Evolutionary conservation across 2,329 filamentous ascomycete genomes (phyloP).

Genomic region (Aspergillus clavatus): DNA sequence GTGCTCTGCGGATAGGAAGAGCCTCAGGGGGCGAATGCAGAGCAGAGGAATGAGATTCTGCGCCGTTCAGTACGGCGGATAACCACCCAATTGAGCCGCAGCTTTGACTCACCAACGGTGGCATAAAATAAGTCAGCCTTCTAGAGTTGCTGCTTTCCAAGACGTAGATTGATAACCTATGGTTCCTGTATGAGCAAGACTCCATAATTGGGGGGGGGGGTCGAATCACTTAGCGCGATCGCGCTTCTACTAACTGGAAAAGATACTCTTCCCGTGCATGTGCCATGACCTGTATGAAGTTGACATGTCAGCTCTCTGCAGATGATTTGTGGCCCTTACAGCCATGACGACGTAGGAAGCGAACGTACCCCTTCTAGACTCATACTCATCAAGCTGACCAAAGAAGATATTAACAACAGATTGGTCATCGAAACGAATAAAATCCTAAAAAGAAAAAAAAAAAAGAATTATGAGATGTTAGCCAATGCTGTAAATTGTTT

Average conservation of each 20-base stretch:
- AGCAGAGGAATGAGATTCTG: slow-evolving; percentile 58
- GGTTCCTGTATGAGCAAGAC: slow-evolving; percentile 9
- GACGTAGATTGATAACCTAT: slow-evolving; percentile 41
- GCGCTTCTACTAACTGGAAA: slow-evolving; percentile 46
- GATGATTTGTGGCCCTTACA: not conserved
- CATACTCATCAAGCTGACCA: slow-evolving; percentile 56
- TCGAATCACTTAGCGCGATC: not conserved
- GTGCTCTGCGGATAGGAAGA: slow-evolving; percentile 51
- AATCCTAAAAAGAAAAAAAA: slow-evolving; percentile 47
- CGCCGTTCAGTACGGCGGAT: not conserved
- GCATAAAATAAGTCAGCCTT: slow-evolving; percentile 45
- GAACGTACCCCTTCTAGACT: slow-evolving; percentile 49
- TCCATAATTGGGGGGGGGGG: not conserved
- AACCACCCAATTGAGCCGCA: not conserved
- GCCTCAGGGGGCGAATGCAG: slow-evolving; percentile 52
- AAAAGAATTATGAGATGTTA: slow-evolving; percentile 16
- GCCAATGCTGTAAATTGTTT: not conserved
- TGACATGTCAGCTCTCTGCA: slow-evolving; percentile 7
- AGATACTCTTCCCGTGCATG: slow-evolving; percentile 60
- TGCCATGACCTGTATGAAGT: slow-evolving; percentile 49
- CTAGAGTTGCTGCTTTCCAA: slow-evolving; percentile 44
- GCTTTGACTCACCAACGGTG: slow-evolving; percentile 38
- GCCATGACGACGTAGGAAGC: not conserved
- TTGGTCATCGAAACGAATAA: slow-evolving; percentile 59
- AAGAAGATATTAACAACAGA: slow-evolving; percentile 55